A percentile compares a stretch with the other conserved stretches of the same genome.
Evolutionary conservation across 768 basidiomycete genomes (phyloP).

Genomic region (Tricholoma saponaceum): DNA sequence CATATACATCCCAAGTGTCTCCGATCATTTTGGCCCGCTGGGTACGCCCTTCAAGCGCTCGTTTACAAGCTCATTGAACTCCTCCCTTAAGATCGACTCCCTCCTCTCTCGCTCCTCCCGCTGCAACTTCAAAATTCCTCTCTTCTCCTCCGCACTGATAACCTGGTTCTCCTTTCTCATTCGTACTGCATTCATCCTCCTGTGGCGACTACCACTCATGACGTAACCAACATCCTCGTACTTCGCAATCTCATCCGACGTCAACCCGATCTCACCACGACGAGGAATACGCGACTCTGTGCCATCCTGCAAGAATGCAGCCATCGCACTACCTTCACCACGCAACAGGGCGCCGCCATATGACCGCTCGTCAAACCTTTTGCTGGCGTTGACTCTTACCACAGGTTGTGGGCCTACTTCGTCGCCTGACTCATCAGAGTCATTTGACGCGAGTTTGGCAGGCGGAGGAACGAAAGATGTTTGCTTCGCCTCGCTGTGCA

Average conservation of each 20-base stretch:
- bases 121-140: conserved; percentile 92
- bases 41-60: conserved; percentile 61
- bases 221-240: conserved; percentile 94
- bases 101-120: conserved; percentile 90
- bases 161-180: conserved; percentile 99
- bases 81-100: conserved; percentile 84
- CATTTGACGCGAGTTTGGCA: conserved; percentile 15
- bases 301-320: conserved; percentile 87
- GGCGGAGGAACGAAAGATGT: conserved; percentile 13
- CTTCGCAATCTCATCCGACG: conserved; percentile 79
- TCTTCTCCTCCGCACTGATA: conserved; percentile 97
- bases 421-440: conserved; percentile 49
- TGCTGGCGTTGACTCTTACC: conserved; percentile 34
- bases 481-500: conserved; percentile 8
- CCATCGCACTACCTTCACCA: conserved; percentile 98
- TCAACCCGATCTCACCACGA: conserved; percentile 96
- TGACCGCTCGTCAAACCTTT: conserved; percentile 67
- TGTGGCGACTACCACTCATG: conserved; percentile 93
- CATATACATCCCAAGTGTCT: neutral
- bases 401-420: conserved; percentile 82
- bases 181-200: conserved; percentile 97
- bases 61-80: conserved; percentile 80
- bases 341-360: conserved; percentile 89
- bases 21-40: conserved; percentile 6
- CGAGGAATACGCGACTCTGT: conserved; percentile 88